phyloP scores from a whole-genome alignment of 2,329 filamentous ascomycete genomes.

The Aspergillus clavatus region DNA sequence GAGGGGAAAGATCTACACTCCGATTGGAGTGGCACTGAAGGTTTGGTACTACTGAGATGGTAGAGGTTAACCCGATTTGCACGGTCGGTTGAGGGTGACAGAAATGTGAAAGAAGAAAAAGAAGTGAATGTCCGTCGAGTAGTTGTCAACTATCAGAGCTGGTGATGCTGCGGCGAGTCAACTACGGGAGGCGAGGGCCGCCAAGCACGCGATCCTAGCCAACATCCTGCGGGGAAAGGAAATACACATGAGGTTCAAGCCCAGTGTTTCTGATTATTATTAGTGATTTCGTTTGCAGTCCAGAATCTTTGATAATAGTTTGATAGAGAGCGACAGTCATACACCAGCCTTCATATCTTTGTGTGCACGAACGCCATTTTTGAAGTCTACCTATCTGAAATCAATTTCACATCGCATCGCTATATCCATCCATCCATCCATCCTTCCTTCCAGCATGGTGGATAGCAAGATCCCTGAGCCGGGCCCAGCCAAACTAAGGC shows the following conservation, averaged over 20 bases:
- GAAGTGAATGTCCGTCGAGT: neutral
- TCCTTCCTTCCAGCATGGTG: conserved; percentile 28
- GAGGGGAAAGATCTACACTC: conserved; percentile 1
- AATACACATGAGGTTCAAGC: no score
- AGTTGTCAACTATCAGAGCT: neutral
- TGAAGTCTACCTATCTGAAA: no score
- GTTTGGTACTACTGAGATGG: neutral
- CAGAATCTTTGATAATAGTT: neutral
- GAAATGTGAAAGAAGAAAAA: neutral
- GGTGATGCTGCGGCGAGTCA: neutral
- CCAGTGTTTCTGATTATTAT: no score
- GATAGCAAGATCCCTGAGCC: conserved; percentile 71
- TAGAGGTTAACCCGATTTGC: neutral
- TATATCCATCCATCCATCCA: neutral
- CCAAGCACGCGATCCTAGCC: conserved; percentile 11
- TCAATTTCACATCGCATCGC: neutral
- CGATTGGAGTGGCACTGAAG: neutral
- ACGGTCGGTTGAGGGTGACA: neutral
- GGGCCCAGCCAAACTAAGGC: conserved; percentile 77
- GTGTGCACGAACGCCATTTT: no score
- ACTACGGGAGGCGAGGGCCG: conserved; percentile 12
- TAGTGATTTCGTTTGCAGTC: no score
- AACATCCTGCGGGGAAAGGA: conserved; percentile 7
- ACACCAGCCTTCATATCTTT: neutral
- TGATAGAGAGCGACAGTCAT: neutral